phyloP scores from a whole-genome alignment of 768 basidiomycete species.

The Gelatoporia subvermispora region DNA sequence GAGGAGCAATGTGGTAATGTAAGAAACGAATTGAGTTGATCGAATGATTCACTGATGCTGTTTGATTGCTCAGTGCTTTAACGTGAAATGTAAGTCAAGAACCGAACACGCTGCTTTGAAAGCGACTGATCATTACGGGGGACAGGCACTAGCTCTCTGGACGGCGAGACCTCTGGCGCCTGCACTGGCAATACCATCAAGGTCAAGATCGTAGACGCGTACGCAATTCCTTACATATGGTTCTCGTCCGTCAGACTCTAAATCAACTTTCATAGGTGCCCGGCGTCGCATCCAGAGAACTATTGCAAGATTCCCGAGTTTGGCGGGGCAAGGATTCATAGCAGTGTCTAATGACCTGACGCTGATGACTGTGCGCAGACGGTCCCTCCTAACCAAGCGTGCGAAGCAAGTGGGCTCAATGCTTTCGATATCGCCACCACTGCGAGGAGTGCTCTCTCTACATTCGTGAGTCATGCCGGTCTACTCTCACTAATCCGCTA shows the following conservation, averaged over 20 bases:
- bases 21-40: neutral
- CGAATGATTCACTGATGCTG: neutral
- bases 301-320: slow-evolving; percentile 29
- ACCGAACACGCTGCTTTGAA: neutral
- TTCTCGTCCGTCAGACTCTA: neutral
- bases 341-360: neutral
- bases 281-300: slow-evolving; percentile 31
- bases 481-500: too few relatives aligned
- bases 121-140: neutral
- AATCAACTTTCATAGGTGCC: slow-evolving; percentile 17
- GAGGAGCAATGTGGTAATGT: slow-evolving; percentile 17
- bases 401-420: slow-evolving; percentile 27
- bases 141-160: slow-evolving; percentile 22
- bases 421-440: slow-evolving; percentile 31
- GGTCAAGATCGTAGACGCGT: slow-evolving; percentile 32
- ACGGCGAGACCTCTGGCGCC: slow-evolving; percentile 22
- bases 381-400: slow-evolving; percentile 25
- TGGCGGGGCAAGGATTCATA: slow-evolving; percentile 12
- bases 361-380: slow-evolving; percentile 10
- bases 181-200: slow-evolving; percentile 28
- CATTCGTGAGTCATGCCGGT: slow-evolving; percentile 27
- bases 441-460: slow-evolving; percentile 27
- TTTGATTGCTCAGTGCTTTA: slow-evolving; percentile 22
- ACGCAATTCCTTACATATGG: neutral
- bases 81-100: slow-evolving; percentile 19